These are phyloP conservation scores for Melanomma pulvis-pyrius DNA, from an alignment of 495 filamentous ascomycete genomes.

Conservation along the genomic window DNA sequence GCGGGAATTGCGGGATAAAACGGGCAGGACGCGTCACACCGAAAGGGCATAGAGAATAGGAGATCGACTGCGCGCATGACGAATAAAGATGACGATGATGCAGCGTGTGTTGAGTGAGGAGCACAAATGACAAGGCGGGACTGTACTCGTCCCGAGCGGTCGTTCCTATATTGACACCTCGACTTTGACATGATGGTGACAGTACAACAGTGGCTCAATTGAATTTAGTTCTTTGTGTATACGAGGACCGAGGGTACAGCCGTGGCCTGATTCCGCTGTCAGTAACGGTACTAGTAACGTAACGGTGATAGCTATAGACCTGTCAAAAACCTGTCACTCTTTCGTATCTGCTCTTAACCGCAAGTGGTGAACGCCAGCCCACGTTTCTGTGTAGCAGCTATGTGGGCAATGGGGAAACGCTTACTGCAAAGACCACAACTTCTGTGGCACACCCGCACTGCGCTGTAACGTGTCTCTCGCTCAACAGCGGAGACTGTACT, in stretches of 20 bases:
- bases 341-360: slow-evolving; percentile 22
- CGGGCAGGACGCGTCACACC: slow-evolving; percentile 20
- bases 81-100: slow-evolving; percentile 17
- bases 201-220: background rate
- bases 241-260: slow-evolving; percentile 14
- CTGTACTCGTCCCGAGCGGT: background rate
- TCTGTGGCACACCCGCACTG: slow-evolving; percentile 34
- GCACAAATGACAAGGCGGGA: slow-evolving; percentile 10
- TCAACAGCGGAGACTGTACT: slow-evolving; percentile 24
- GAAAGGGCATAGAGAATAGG: slow-evolving; percentile 2
- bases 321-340: slow-evolving; percentile 28
- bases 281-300: slow-evolving; percentile 29
- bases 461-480: slow-evolving; percentile 35
- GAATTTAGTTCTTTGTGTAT: slow-evolving; percentile 7
- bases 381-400: slow-evolving; percentile 24
- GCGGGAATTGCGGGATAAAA: slow-evolving; percentile 20
- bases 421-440: slow-evolving; percentile 22
- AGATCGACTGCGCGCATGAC: slow-evolving; percentile 17
- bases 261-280: slow-evolving; percentile 35
- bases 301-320: slow-evolving; percentile 30
- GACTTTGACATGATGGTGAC: slow-evolving; percentile 7
- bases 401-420: slow-evolving; percentile 17
- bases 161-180: background rate
- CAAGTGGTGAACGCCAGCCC: slow-evolving; percentile 26
- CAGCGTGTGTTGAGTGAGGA: slow-evolving; percentile 9